phyloP scores from a whole-genome alignment of 108 stramenopile genomes.

The Cyclotella sp. region DNA sequence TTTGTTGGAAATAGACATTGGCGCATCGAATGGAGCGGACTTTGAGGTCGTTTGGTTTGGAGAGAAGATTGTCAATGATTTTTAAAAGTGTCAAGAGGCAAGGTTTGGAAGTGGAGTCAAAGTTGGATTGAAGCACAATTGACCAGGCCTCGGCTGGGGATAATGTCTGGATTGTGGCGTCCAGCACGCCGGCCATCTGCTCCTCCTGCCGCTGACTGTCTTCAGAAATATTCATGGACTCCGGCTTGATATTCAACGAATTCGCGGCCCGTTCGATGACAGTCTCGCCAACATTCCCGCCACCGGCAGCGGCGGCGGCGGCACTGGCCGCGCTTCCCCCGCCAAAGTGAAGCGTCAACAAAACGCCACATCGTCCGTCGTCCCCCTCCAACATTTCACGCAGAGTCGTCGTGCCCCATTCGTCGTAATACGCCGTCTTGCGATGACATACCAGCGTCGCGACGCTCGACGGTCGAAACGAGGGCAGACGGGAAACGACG shows the following conservation, averaged over 20 bases:
- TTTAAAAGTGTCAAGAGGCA: conserved; percentile 75
- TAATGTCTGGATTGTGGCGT: neutral
- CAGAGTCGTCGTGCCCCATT: conserved; percentile 49
- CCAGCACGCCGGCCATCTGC: too few relatives aligned
- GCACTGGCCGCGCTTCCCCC: neutral
- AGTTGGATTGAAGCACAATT: conserved; percentile 52
- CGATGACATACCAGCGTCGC: conserved; percentile 42
- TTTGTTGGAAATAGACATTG: conserved; percentile 65
- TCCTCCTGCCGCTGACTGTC: too few relatives aligned
- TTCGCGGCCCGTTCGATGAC: neutral
- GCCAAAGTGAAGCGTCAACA: conserved; percentile 42
- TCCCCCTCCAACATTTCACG: conserved; percentile 44
- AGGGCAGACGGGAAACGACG: conserved; percentile 20
- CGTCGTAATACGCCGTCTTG: conserved; percentile 17
- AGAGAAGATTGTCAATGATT: conserved; percentile 75
- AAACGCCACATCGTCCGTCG: conserved; percentile 48
- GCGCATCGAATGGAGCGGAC: conserved; percentile 69
- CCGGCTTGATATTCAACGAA: conserved; percentile 5
- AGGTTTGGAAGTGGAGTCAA: conserved; percentile 63
- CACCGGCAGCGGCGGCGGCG: too few relatives aligned
- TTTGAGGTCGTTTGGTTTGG: conserved; percentile 66
- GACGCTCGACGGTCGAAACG: conserved; percentile 16
- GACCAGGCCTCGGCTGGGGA: neutral
- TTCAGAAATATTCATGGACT: neutral
- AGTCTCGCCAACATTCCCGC: neutral